A percentile compares a stretch with the other conserved stretches of the same genome.
These are phyloP conservation scores for Penicillium robsamsonii DNA, from an alignment of 495 filamentous ascomycete species.

Conservation along the genomic window DNA sequence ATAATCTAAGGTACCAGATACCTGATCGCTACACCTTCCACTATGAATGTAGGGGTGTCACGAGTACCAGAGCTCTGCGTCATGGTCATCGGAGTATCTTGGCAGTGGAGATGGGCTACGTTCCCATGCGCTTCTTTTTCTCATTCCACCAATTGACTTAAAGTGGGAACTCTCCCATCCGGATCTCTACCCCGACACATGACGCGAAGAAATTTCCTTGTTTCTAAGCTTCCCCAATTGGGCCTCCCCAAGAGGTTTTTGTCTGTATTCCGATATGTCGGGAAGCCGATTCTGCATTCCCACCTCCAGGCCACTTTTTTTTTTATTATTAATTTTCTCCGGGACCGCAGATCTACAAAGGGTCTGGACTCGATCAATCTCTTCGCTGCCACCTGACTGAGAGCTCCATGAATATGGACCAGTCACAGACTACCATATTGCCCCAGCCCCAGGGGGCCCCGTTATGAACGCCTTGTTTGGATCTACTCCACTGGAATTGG, in stretches of 20 bases:
- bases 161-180: conserved; percentile 14
- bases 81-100: conserved; percentile 16
- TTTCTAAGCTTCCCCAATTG: no score
- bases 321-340: background rate
- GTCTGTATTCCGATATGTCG: background rate
- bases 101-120: conserved; percentile 18
- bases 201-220: conserved; percentile 37
- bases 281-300: conserved; percentile 5
- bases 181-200: conserved; percentile 23
- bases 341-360: background rate
- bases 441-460: conserved; percentile 4
- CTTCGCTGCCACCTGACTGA: conserved; percentile 30
- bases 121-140: conserved; percentile 19
- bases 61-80: conserved; percentile 14
- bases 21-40: conserved; percentile 26
- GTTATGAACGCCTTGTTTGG: conserved; percentile 7
- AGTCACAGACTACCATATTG: background rate
- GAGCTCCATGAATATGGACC: conserved; percentile 5
- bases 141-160: conserved; percentile 39
- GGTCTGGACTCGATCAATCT: conserved; percentile 21
- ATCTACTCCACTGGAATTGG: conserved; percentile 9
- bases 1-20: conserved; percentile 3
- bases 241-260: no score
- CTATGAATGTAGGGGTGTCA: conserved; percentile 6
- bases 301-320: background rate